A percentile compares a stretch with the other conserved stretches of the same genome.
Conservation (phyloP, 768 basidiomycete genomes). For the Suillus bovinus region DNA sequence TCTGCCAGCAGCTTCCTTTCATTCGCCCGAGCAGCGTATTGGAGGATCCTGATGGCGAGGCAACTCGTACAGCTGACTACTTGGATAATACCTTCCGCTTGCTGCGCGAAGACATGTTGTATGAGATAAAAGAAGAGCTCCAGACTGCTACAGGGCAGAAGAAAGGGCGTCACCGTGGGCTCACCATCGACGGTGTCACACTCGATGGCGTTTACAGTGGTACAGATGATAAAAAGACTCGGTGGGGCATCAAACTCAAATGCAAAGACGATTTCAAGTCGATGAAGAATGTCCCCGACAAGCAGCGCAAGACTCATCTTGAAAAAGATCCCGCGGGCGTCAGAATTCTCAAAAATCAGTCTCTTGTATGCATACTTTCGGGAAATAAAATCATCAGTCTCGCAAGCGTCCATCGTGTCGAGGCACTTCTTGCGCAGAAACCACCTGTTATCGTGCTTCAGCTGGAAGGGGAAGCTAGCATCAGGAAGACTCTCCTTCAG, state of each 20-base stretch:
- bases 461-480: conserved; percentile 44
- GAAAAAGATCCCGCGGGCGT: conserved; percentile 35
- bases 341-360: conserved; percentile 52
- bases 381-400: conserved; percentile 52
- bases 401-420: conserved; percentile 53
- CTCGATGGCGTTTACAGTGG: conserved; percentile 38
- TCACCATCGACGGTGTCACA: conserved; percentile 38
- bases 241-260: conserved; percentile 44
- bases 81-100: conserved; percentile 70
- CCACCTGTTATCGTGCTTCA: conserved; percentile 56
- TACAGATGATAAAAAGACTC: conserved; percentile 25
- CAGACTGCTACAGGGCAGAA: conserved; percentile 41
- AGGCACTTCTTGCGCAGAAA: conserved; percentile 46
- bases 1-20: conserved; percentile 46
- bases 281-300: conserved; percentile 32
- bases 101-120: conserved; percentile 62
- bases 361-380: conserved; percentile 51
- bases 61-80: conserved; percentile 44
- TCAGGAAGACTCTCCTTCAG: conserved; percentile 38
- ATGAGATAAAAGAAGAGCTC: conserved; percentile 58
- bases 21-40: conserved; percentile 45
- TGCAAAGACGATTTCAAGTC: conserved; percentile 39
- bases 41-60: conserved; percentile 42
- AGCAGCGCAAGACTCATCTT: conserved; percentile 39
- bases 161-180: conserved; percentile 41